Evolutionary conservation across 805 yeast species (phyloP), one percentile per base, ranked within the genome.

Genomic region (Saturnispora gosingensis): DNA sequence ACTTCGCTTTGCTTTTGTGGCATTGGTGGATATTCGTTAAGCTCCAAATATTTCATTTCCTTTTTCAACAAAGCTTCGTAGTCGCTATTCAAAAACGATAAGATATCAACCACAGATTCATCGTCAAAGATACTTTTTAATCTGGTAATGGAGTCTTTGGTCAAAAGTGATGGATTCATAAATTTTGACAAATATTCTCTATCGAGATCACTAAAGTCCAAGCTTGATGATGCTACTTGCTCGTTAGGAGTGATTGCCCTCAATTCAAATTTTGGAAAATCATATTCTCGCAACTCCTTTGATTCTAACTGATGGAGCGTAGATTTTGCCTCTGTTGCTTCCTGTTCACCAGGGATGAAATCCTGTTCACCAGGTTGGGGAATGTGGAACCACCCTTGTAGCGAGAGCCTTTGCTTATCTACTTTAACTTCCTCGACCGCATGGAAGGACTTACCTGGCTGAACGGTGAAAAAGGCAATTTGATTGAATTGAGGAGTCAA

Each of bases 341-440:
- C 91, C 65, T 88, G 89, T 63, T 88, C 96, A 5, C 95, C 95
- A 36, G 79, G 80, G 18, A 81, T 76, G 61, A 67, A 91, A 0
- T 97, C 98, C 34, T 78, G 81, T 67, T 93, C 99, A 9, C 96
- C 97, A 10, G 71, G 71, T 65, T 93, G 98, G 3, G 99, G 99
- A 49, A 90, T 87, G 67, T 93, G 99, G 64, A 91, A 95, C 99
- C 99, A 95, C 1, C 99, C 99, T 62, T 93, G 97, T 54, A 93
- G 88, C 0, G 96, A 87, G 35, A 93, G 71, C 62, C 99, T 76
- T 56, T 89, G 95, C 63, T 84, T 87, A 62, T 90, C 96, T 1
- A 83, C 96, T 54, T 83, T 77, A 1, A 95, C 99, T 66, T 93
- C 99, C 69, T 95, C 98, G 11, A 93, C 99, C 61, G 95, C 99